Conservation (phyloP, 2,329 filamentous ascomycete species). For the Hypoxylon sp. region DNA sequence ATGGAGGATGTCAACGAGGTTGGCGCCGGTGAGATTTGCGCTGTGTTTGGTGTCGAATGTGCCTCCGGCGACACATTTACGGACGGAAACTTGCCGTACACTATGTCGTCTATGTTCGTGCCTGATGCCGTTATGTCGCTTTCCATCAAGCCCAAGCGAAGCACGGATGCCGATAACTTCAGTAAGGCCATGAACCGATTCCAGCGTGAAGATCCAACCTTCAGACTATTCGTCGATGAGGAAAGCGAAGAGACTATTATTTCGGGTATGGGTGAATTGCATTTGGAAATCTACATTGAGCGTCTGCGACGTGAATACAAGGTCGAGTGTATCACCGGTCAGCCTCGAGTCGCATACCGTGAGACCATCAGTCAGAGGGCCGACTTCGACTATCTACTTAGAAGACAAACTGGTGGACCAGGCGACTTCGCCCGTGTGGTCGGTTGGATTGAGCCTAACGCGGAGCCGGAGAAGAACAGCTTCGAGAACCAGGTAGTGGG, state of each 20-base stretch:
- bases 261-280: conserved; percentile 97
- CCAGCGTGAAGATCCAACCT: conserved; percentile 97
- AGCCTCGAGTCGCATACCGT: conserved; percentile 96
- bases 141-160: conserved; percentile 96
- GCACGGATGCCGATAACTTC: conserved; percentile 93
- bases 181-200: conserved; percentile 99
- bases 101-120: conserved; percentile 98
- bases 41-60: conserved; percentile 97
- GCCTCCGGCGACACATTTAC: conserved; percentile 99
- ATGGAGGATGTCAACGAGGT: conserved; percentile 98
- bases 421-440: conserved; percentile 95
- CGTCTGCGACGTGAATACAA: conserved; percentile 97
- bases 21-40: conserved; percentile 96
- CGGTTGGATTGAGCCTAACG: conserved; percentile 91
- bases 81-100: conserved; percentile 91
- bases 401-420: conserved; percentile 95
- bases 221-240: conserved; percentile 91
- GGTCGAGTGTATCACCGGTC: conserved; percentile 94
- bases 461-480: conserved; percentile 78
- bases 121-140: conserved; percentile 98
- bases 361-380: conserved; percentile 88
- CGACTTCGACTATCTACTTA: conserved; percentile 92
- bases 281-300: conserved; percentile 97
- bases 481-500: conserved; percentile 92
- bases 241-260: conserved; percentile 98